Evolutionary conservation across 768 basidiomycete genomes (phyloP).

Genomic region (Lactarius evosmus): DNA sequence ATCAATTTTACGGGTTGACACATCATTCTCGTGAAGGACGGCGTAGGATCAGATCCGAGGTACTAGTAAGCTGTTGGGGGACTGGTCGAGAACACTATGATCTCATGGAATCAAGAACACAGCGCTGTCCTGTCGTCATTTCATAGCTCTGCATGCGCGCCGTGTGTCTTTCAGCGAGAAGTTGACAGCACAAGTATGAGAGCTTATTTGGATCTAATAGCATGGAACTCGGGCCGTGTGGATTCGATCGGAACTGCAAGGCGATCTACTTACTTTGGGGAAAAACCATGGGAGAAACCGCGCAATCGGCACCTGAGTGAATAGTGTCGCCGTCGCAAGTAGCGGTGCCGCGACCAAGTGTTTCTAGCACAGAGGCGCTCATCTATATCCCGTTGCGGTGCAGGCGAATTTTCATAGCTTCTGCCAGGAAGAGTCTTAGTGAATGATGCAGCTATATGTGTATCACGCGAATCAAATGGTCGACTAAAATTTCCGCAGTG

Average conservation of each 20-base stretch:
- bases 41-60: slow-evolving; percentile 4
- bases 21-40: not conserved
- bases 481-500: not conserved
- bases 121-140: not conserved
- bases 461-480: not conserved
- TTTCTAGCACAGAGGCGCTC: not conserved
- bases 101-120: not conserved
- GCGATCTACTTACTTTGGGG: slow-evolving; percentile 4
- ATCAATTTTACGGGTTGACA: too few relatives aligned
- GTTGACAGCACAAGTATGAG: not conserved
- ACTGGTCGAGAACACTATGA: slow-evolving; percentile 8
- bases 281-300: too few relatives aligned
- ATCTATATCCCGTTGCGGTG: not conserved
- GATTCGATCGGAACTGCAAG: slow-evolving; percentile 1
- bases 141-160: not conserved
- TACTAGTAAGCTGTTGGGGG: not conserved
- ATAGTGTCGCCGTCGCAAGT: not conserved
- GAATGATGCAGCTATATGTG: not conserved
- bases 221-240: slow-evolving; percentile 18
- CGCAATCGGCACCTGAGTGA: not conserved
- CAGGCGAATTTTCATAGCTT: not conserved
- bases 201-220: slow-evolving; percentile 4
- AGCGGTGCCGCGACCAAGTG: not conserved
- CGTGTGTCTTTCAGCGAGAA: not conserved
- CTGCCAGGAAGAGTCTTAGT: not conserved